Evolutionary conservation across 148 eudicot species (phyloP).

Genomic region (Heliamphora exappendiculata): DNA sequence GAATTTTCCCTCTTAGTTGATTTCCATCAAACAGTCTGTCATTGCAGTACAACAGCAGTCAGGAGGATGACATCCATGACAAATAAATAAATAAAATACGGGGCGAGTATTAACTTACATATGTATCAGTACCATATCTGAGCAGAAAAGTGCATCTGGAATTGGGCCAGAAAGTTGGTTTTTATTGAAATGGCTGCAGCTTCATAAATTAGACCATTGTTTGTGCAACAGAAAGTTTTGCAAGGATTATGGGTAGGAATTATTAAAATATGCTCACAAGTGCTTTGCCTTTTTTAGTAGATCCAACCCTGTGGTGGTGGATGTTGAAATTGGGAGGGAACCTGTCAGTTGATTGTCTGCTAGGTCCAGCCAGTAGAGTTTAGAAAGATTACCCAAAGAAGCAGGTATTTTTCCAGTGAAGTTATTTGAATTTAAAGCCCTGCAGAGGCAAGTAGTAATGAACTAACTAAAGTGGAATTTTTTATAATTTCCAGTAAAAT

Average conservation of each 20-base stretch:
- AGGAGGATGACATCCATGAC: not conserved
- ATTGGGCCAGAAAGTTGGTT: constrained; percentile 76
- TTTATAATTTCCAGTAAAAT: not conserved
- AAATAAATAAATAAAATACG: not conserved
- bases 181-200: constrained; percentile 79
- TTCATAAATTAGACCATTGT: not conserved
- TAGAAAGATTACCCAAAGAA: constrained; percentile 66
- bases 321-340: constrained; percentile 64
- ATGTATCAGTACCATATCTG: constrained; percentile 69
- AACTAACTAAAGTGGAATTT: not conserved
- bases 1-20: constrained; percentile 60
- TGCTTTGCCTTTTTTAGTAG: constrained; percentile 63
- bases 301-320: constrained; percentile 55
- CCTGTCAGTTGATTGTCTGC: constrained; percentile 80
- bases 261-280: constrained; percentile 49
- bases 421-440: constrained; percentile 83
- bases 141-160: constrained; percentile 59
- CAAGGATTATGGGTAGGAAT: not conserved
- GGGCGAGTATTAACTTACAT: constrained; percentile 42
- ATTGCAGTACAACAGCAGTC: not conserved
- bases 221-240: not conserved
- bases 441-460: constrained; percentile 13
- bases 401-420: constrained; percentile 71
- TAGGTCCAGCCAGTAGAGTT: constrained; percentile 83
- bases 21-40: constrained; percentile 76